Base-by-base conservation (phyloP, 129 eudicot species). In the Dittrichia graveolens region DNA sequence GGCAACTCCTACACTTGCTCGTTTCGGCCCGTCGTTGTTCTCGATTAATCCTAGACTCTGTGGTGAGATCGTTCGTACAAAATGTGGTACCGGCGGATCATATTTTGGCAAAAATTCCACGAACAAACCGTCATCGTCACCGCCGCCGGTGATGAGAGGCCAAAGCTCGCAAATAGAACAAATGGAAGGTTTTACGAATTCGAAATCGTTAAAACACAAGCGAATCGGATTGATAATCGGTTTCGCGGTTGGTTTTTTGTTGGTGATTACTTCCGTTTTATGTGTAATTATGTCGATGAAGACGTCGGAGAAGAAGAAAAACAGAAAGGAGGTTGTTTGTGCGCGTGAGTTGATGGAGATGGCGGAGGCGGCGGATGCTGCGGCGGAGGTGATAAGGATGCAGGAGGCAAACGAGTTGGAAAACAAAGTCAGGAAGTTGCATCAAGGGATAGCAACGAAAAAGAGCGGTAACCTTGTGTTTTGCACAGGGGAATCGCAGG, bases 301-400 rank as follows among this genome's bases (percentile, higher is more conserved):
- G 69, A 74, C 12, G 41, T 71, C 56, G 10, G 66, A 57, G 46
- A 75, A 65, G 59, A 43, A 24, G 60, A 72, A 49, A 49, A 41
- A 8, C 5, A 62, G 62, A 40, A 72, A 76, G 12, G 24, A 31
- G 16, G 40, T 6, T 16, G 53, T 31, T 3, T 3, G 5, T 3
- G 9, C 42, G 3, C 75, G 71, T 8, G 82, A 78, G 65, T n/a
- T 71, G 71, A 68, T 52, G 65, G 80, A 67, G 59, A 49, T 79
- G 69, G 87, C 78, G 5, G 78, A 69, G 57, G 83, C 85, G 7
- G 85, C 84, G 3, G 90, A 74, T 8, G 83, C 85, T 7, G 91
- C 88, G 19, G 96, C 84, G 47, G 98, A 83, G 11, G 86, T 89
- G 85, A 89, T 82, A 82, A 85, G 91, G 59, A 89, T 83, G 75